phyloP scores from a whole-genome alignment of 331 rosid species.

The Spiraea crenata region DNA sequence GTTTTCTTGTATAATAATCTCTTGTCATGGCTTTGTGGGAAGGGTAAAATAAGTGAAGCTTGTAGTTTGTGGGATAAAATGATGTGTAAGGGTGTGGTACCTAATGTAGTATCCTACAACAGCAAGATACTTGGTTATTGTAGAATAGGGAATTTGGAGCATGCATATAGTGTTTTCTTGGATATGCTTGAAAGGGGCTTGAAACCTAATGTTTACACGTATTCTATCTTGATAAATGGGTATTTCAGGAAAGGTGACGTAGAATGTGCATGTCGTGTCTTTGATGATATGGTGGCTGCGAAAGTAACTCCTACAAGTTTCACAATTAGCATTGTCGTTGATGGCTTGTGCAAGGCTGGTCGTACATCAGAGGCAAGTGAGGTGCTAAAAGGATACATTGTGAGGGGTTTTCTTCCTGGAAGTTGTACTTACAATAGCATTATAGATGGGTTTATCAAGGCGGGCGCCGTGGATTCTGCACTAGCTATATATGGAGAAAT shows the following conservation, averaged over 20 bases:
- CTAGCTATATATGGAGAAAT: slow-evolving; percentile 46
- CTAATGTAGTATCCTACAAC: slow-evolving; percentile 60
- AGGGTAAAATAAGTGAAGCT: slow-evolving; percentile 59
- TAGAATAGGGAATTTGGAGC: slow-evolving; percentile 48
- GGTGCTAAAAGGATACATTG: slow-evolving; percentile 40
- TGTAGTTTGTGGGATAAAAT: slow-evolving; percentile 51
- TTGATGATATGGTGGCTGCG: slow-evolving; percentile 56
- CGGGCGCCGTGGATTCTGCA: slow-evolving; percentile 53
- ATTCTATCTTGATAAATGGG: slow-evolving; percentile 54
- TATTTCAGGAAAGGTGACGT: slow-evolving; percentile 55
- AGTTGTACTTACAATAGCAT: slow-evolving; percentile 59
- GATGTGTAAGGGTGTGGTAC: slow-evolving; percentile 47
- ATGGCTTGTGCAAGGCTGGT: slow-evolving; percentile 77
- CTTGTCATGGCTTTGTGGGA: slow-evolving; percentile 48
- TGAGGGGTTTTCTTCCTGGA: slow-evolving; percentile 53
- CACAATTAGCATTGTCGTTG: slow-evolving; percentile 47
- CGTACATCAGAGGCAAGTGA: slow-evolving; percentile 46
- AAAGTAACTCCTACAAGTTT: slow-evolving; percentile 49
- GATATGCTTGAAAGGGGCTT: slow-evolving; percentile 54
- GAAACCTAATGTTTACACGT: slow-evolving; percentile 59
- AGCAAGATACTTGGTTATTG: slow-evolving; percentile 62
- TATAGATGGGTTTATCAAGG: slow-evolving; percentile 65
- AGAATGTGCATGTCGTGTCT: slow-evolving; percentile 41
- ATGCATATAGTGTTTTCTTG: slow-evolving; percentile 38
- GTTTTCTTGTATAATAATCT: slow-evolving; percentile 46